Evolutionary conservation across 148 eudicot genomes (phyloP), one percentile per base, ranked within the genome.

Genomic region (Nepenthes gracilis): DNA sequence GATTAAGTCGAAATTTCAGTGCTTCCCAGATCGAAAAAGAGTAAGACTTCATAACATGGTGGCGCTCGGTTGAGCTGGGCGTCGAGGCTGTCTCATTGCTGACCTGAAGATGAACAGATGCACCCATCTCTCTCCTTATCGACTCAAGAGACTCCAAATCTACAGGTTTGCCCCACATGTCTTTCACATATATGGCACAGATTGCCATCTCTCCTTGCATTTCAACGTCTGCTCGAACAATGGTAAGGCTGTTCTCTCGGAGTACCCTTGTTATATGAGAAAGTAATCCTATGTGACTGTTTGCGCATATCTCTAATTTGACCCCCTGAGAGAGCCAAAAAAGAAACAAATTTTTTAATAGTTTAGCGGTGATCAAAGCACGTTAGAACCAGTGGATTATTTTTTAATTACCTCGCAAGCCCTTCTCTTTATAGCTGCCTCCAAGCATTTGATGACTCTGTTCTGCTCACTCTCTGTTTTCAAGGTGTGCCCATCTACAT

Each of bases 201-300:
- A 82, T 73, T 12, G 80, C 67, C 55, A 78, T 73, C 70, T 77
- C 83, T 48, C 85, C 84, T n/a, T 75, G 63, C 0, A 90, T 87
- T 35, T 77, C 96, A 1, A 82, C 70, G 37, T 84, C 96, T 5
- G 90, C 96, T 72, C 90, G 74, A 2, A 82, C 78, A 9, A 88
- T 88, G 0, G 79, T 67, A 2, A 88, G 77, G 14, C 87, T 88
- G 4, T 80, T 85, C 55, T 88, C 96, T 59, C 91, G 73, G 0
- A 87, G 82, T 10, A 84, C 80, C 54, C 84, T 52, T 2, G 94
- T 86, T 61, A 86, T 81, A 45, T 86, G 86, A 0, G 94, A 86
- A 23, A 86, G 84, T 55, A 83, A 50, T 12, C 93, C 93, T 36
- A 73, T 77, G 45, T 87, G 71, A 48, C 75, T 76, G 8, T 76